phyloP scores from a whole-genome alignment of 1,284 basidiomycete species.

The Ganoderma sinense region DNA sequence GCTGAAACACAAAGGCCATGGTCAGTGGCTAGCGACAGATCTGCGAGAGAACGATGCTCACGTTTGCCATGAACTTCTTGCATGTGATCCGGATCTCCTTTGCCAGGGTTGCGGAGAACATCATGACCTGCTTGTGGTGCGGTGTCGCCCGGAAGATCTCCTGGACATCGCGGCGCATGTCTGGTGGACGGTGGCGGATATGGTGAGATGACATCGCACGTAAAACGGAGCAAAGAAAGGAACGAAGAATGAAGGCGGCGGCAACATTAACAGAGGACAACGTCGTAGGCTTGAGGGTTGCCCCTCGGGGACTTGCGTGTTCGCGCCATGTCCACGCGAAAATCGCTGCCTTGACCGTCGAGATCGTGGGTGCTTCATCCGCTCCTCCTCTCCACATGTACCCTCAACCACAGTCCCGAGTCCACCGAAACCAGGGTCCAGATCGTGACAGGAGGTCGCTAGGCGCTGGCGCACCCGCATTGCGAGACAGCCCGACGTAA shows the following conservation, averaged over 20 bases:
- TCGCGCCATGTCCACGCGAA: conserved; percentile 23
- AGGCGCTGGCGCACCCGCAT: conserved; percentile 53
- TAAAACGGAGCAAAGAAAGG: conserved; percentile 56
- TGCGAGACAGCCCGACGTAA: conserved; percentile 60
- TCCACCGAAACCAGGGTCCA: conserved; percentile 35
- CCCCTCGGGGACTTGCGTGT: conserved; percentile 24
- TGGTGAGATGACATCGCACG: conserved; percentile 67
- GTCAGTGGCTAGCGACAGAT: no score
- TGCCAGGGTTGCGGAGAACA: conserved; percentile 98
- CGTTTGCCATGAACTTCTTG: conserved; percentile 99
- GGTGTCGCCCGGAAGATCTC: conserved; percentile 99
- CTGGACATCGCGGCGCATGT: conserved; percentile 99
- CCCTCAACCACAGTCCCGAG: conserved; percentile 23
- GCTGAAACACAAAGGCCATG: conserved; percentile 58
- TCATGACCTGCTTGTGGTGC: conserved; percentile 99
- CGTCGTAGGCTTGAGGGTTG: conserved; percentile 15
- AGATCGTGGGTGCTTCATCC: conserved; percentile 27
- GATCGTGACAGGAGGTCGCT: conserved; percentile 46
- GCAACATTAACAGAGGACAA: conserved; percentile 7
- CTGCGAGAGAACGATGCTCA: conserved; percentile 49
- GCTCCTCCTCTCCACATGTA: conserved; percentile 7
- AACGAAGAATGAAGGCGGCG: conserved; percentile 35
- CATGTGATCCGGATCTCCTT: conserved; percentile 98
- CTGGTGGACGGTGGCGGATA: conserved; percentile 70
- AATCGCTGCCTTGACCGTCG: conserved; percentile 27